Conservation (phyloP, 768 basidiomycete species). For the Hericium erinaceus region DNA sequence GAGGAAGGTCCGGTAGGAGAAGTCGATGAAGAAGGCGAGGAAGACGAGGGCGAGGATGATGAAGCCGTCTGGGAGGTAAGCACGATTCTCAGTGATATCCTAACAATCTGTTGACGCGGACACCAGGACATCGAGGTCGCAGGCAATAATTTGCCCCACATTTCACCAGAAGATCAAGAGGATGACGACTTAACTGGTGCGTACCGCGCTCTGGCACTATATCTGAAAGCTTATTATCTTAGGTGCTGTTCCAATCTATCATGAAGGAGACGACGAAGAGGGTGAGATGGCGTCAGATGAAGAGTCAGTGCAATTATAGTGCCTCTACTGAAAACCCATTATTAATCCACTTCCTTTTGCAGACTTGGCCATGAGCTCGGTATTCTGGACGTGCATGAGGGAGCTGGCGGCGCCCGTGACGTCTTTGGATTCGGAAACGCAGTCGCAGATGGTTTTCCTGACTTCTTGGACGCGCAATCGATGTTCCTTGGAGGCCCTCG, state of each 20-base stretch:
- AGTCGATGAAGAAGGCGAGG: constrained; percentile 26
- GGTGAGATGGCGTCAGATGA: constrained; percentile 58
- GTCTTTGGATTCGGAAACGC: constrained; percentile 13
- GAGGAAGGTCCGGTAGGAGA: constrained; percentile 38
- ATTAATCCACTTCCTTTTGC: constrained; percentile 1
- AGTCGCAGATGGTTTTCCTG: constrained; percentile 13
- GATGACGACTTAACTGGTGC: constrained; percentile 53
- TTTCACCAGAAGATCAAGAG: constrained; percentile 27
- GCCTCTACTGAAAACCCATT: background rate
- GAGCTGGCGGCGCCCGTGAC: constrained; percentile 12
- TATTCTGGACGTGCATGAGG: constrained; percentile 18
- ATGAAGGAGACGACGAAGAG: constrained; percentile 54
- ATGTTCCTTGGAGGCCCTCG: constrained; percentile 12
- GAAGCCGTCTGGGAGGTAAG: constrained; percentile 33
- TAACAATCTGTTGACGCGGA: background rate
- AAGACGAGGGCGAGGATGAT: constrained; percentile 29
- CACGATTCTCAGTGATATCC: background rate
- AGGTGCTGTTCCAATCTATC: constrained; percentile 18
- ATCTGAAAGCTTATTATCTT: background rate
- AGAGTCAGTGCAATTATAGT: constrained; percentile 33
- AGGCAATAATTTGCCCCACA: constrained; percentile 25
- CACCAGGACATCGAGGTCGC: constrained; percentile 24
- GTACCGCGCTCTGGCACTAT: constrained; percentile 4
- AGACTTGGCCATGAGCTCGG: constrained; percentile 27
- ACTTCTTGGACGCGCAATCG: constrained; percentile 13